A percentile compares a stretch with the other conserved stretches of the same genome.
Evolutionary conservation across 2,329 filamentous ascomycete species (phyloP).

Genomic region (Aspergillus intermedius): DNA sequence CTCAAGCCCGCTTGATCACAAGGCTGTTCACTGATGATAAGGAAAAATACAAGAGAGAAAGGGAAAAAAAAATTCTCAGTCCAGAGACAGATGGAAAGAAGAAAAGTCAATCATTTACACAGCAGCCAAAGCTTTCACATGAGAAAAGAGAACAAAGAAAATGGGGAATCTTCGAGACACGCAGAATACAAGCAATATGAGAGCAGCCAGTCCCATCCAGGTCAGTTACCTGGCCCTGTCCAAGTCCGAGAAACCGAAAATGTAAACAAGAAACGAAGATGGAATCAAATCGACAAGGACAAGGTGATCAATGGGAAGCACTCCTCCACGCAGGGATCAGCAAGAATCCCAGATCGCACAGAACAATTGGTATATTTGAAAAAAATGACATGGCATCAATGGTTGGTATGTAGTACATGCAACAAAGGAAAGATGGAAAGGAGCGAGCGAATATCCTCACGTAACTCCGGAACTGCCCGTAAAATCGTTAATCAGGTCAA

Average conservation of each 20-base stretch:
- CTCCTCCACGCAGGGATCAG: too few relatives aligned
- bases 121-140: constrained; percentile 10
- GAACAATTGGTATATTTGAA: constrained; percentile 1
- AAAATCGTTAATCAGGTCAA: neutral
- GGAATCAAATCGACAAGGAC: constrained; percentile 1
- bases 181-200: constrained; percentile 5
- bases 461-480: constrained; percentile 2
- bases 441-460: constrained; percentile 3
- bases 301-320: too few relatives aligned
- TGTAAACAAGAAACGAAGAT: neutral
- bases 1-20: constrained; percentile 23
- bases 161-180: constrained; percentile 2
- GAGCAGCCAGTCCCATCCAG: neutral
- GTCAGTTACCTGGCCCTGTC: constrained; percentile 12
- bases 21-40: constrained; percentile 6
- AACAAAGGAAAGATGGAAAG: constrained; percentile 4
- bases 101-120: constrained; percentile 7
- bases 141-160: constrained; percentile 3
- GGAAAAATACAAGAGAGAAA: constrained; percentile 12
- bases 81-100: constrained; percentile 7
- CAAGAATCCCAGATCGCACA: neutral
- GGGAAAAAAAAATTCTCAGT: constrained; percentile 7
- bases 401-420: constrained; percentile 1
- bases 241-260: neutral
- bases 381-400: neutral